A percentile compares a stretch with the other conserved stretches of the same genome.
Evolutionary conservation across 495 filamentous ascomycete genomes (phyloP).

Genomic region (Aspergillus leporis): DNA sequence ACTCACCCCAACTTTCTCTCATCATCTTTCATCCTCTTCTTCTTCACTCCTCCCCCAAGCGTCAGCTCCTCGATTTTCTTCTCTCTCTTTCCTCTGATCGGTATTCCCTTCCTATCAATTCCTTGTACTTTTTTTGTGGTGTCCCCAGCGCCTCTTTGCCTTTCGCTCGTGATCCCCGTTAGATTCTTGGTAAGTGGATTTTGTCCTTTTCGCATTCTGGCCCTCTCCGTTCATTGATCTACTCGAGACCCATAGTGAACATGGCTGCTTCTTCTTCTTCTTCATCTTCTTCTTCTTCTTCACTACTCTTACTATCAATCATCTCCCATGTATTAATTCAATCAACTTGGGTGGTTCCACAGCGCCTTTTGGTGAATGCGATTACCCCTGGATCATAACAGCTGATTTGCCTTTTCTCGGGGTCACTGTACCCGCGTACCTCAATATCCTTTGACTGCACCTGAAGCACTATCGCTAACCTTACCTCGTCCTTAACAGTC

Average conservation of each 20-base stretch:
- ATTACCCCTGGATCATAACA: no score
- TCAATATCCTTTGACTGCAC: neutral
- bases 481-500: constrained; percentile 4
- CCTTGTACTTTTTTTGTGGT: constrained; percentile 8
- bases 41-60: constrained; percentile 14
- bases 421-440: neutral
- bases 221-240: neutral
- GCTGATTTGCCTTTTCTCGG: no score
- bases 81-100: constrained; percentile 9
- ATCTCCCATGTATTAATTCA: no score
- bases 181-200: neutral
- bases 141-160: neutral
- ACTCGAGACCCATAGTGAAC: neutral
- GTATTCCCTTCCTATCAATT: constrained; percentile 9
- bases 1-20: constrained; percentile 10
- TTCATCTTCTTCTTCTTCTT: no score
- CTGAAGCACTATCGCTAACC: constrained; percentile 10
- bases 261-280: no score
- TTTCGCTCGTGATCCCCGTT: neutral
- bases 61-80: constrained; percentile 16
- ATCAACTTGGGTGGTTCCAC: no score
- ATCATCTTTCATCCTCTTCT: constrained; percentile 7
- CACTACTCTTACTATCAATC: no score
- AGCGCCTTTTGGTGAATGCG: no score
- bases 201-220: constrained; percentile 3